Evolutionary conservation across 2,329 filamentous ascomycete species (phyloP), one percentile per base, ranked within the genome.

Genomic region (Aspergillus sclerotialis): DNA sequence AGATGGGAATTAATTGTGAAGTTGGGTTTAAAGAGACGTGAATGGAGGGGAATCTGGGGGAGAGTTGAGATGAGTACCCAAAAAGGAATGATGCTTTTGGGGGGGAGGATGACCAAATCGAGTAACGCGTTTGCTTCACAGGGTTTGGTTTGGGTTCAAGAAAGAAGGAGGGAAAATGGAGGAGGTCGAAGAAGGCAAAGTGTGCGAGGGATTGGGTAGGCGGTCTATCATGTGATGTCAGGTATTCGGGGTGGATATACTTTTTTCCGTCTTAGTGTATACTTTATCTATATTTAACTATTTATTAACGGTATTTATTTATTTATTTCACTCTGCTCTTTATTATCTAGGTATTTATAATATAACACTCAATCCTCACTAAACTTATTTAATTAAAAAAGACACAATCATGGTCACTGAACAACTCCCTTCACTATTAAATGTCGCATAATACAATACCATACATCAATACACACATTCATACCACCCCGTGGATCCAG

Each of bases 51-150:
- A 39, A 32, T 37, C 39, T 40, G 46, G 42, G 43, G 43, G 37
- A 35, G 39, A 36, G 38, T 42, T 42, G 34, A 45, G n/a, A 16
- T 42, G 39, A 46, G 49, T 57, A 46, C 61, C 62, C 51, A 65
- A 65, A 65, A 60, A 62, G 62, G 62, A 62, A 64, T 61, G 56
- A 60, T 59, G 56, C 55, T 59, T 58, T 50, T 49, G 50, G 52
- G 52, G 51, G 55, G 50, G 48, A 55, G 51, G 54, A 54, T 56
- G 58, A 60, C 61, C 61, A 56, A 64, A 65, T 65, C 60, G 61
- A 65, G 61, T 65, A 65, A 65, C 61, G 61, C 61, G 61, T 63
- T 63, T 60, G 50, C 55, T 55, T 56, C 54, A 49, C 56, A 61
- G 57, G 54, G 60, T 61, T 62, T 62, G 57, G 58, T 58, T 48